Evolutionary conservation across 2,329 filamentous ascomycete genomes (phyloP), one percentile per base, ranked within the genome.

Genomic region (Diaporthe vexans): DNA sequence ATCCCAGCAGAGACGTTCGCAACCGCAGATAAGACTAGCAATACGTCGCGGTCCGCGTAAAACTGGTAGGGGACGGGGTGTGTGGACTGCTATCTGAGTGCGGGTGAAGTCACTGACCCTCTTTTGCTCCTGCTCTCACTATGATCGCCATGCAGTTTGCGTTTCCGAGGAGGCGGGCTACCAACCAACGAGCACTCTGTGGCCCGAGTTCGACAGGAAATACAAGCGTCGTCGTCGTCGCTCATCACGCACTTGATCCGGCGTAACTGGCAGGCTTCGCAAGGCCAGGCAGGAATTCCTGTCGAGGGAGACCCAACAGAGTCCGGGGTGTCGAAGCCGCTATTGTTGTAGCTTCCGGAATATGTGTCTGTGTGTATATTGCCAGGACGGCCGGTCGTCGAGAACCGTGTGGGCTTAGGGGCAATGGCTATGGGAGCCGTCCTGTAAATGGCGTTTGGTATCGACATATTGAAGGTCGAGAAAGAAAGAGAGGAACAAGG

Each of bases 121-220:
- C 92, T 90, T 84, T 94, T 94, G 80, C 88, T 89, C 77, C 86
- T 85, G 77, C 86, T 88, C 76, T 92, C 90, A 77, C 91, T 89
- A 75, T 87, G 85, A 79, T 92, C 89, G 79, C 90, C 88, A 83
- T 92, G 91, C 76, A 94, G 85, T 86, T 95, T 96, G 81, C 94
- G 90, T 86, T 97, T 97, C 79, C 94, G 90, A 73, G 93, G 92
- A 80, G 92, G 91, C 33, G 94, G 94, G 82, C 93, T 94, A 77
- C 93, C 91, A 68, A 92, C 88, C 81, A 95, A 91, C 57, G 94
- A 95, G 84, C 94, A 97, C 78, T 94, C 92, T 81, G 94, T 90
- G 79, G 92, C 93, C 83, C 93, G 92, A 81, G 92, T 91, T 81
- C 94, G 92, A 84, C 94, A 97, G 76, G 94, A 88, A 76, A 94